Base-by-base conservation (phyloP, 2,329 filamentous ascomycete genomes). In the Talaromyces albobiverticillius region DNA sequence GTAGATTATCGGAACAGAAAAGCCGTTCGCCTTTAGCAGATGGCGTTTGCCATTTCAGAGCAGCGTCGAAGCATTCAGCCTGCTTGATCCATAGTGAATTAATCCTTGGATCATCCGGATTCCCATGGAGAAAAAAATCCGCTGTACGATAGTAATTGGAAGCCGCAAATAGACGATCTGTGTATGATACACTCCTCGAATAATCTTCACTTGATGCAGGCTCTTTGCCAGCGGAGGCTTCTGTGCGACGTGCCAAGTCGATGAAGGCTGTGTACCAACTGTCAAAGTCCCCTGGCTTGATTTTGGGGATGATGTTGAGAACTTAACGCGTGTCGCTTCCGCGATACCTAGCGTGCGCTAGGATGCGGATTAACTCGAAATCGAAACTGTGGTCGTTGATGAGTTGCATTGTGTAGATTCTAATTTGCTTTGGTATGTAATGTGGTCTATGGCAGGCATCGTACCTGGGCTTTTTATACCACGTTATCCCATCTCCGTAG, bases 91-190 rank as follows among this genome's bases (percentile, higher is more conserved):
- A 51, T 13, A 51, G 13, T 20, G 48, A 16, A 25, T 51, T 32
- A 52, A 78, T 73, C 4, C 71, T 68, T 3, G 74, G 71, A 48
- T 79, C 71, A 11, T 51, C 65, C 66, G 62, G 66, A 60, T 79
- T 72, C 1, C 64, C 67, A 46, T 74, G 70, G 9, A 77, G 62
- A 59, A 69, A 34, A 42, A 62, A 65, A 10, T 53, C 50, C 1
- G 41, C 43, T n/a, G 71, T 67, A 1, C 72, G 71, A 14, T 58
- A 55, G 51, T 75, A 78, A 57, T 73, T 75, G 56, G 65, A 63
- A 0, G 74, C 66, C 0, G 74, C 66, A 2, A 78, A 57, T 40
- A 68, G 75, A 2, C 55, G 60, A 55, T 76, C 60, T 4, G 43
- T 18, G 25, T 46, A 46, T 18, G 43, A 26, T 23, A 46, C 26